Percentiles rank a stretch among this genome's conserved stretches.
phyloP scores from a whole-genome alignment of 179 eudicot genomes.

The Spergularia azorica region DNA sequence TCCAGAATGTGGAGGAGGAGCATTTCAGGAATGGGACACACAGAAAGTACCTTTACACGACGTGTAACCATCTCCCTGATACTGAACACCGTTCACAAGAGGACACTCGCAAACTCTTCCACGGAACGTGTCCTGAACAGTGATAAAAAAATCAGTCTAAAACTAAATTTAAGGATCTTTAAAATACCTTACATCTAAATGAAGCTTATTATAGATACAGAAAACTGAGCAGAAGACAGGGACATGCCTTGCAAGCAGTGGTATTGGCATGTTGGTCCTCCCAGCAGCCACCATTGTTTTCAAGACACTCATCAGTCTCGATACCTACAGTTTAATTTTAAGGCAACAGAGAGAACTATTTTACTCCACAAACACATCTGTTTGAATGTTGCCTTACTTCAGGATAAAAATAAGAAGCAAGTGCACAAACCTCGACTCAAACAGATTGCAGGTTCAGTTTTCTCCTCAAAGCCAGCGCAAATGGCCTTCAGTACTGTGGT shows the following conservation, averaged over 20 bases:
- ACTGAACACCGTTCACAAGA: slow-evolving; percentile 82
- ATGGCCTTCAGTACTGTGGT: slow-evolving; percentile 87
- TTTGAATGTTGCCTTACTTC: neutral
- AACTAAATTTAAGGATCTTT: neutral
- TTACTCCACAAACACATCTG: neutral
- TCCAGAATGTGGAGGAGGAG: too few relatives aligned
- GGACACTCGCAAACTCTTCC: slow-evolving; percentile 99
- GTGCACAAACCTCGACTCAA: slow-evolving; percentile 59
- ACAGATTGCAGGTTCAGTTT: slow-evolving; percentile 86
- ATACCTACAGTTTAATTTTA: slow-evolving; percentile 40
- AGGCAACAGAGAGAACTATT: neutral
- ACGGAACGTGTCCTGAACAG: slow-evolving; percentile 85
- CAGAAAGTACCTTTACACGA: slow-evolving; percentile 65
- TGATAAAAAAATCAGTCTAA: neutral
- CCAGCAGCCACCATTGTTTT: slow-evolving; percentile 92
- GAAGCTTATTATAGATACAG: neutral
- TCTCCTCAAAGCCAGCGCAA: slow-evolving; percentile 92
- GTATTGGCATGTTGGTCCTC: slow-evolving; percentile 66
- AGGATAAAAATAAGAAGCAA: neutral
- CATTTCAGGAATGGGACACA: too few relatives aligned
- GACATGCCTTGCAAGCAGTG: slow-evolving; percentile 80
- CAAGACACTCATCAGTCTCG: slow-evolving; percentile 82
- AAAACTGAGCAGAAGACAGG: neutral
- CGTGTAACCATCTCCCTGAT: slow-evolving; percentile 91
- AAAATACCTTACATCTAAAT: neutral